Base-by-base conservation (phyloP, 352 stramenopile species). In the Blastocystis sp. region DNA sequence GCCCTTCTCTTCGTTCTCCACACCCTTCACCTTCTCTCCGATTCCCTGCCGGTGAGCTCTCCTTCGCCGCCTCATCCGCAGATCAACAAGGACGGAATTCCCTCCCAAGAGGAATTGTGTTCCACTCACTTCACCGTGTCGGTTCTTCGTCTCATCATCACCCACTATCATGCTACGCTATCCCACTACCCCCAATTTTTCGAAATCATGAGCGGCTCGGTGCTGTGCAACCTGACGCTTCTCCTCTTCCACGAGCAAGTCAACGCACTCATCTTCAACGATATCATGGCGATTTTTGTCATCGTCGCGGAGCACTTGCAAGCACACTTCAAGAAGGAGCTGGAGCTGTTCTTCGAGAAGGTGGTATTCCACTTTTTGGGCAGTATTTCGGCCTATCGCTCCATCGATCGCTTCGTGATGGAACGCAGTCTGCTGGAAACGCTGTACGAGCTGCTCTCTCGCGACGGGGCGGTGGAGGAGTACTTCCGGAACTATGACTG, bases 261-360 rank as follows among this genome's bases (percentile, higher is more conserved):
- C 3, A 45, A 61, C 3, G 40, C 66, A 21, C 14, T 23, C 5
- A 53, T 84, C 7, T 84, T 84, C 48, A n/a, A 28, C 10, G 74
- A 84, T 41, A 48, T 53, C 56, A 67, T 84, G 28, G 66, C 74
- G 10, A 84, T 84, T 34, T 84, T 84, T 19, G 48, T 45, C 43
- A n/a, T n/a, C 1, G 28, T 69, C 17, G 28, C 56, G 14, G 28
- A 62, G 2, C 19, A 66, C 7, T 38, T 84, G 34, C 23, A 21
- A 48, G 40, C 14, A 17, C n/a, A 17, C n/a, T 52, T 69, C 21
- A 84, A 84, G 53, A 84, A 84, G 74, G 74, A 84, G 60, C 17
- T 84, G 74, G 74, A 84, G 61, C 61, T 84, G 4, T 67, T 84
- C 19, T 84, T 67, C 45, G 74, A 84, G 40, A 84, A 84, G 61